Conservation (phyloP, 257 asterid genomes). For the Primulina huaijiensis region DNA sequence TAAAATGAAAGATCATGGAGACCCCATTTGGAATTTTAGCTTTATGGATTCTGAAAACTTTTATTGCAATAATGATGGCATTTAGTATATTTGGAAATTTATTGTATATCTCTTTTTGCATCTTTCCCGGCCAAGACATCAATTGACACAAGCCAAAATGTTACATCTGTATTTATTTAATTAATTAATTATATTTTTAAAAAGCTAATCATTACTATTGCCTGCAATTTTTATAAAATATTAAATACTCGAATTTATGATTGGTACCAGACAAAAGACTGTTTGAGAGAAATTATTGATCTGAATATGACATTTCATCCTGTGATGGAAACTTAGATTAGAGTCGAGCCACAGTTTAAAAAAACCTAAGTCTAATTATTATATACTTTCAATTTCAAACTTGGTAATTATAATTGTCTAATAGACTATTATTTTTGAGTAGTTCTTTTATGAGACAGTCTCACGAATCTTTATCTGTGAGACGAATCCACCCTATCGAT, state of each 20-base stretch:
- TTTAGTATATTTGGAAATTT: slow-evolving; percentile 24
- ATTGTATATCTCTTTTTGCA: slow-evolving; percentile 7
- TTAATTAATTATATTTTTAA: too few relatives aligned
- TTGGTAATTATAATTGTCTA: background rate
- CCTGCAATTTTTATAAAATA: too few relatives aligned
- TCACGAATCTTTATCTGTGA: too few relatives aligned
- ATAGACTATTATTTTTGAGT: too few relatives aligned
- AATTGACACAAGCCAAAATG: background rate
- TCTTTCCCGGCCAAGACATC: background rate
- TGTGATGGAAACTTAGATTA: background rate
- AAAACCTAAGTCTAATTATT: background rate
- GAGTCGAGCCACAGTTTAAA: background rate
- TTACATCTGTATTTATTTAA: too few relatives aligned
- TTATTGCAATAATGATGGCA: slow-evolving; percentile 29
- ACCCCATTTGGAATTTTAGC: slow-evolving; percentile 25
- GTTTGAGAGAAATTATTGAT: background rate
- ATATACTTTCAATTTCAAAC: background rate
- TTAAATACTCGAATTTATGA: background rate
- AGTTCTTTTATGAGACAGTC: too few relatives aligned
- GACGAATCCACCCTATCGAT: too few relatives aligned
- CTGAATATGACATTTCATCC: background rate
- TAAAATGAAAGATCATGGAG: slow-evolving; percentile 23
- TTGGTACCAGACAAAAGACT: too few relatives aligned
- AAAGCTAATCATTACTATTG: background rate
- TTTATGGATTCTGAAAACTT: slow-evolving; percentile 29